These are phyloP conservation scores for Spizellomyces punctatus DNA, from an alignment of 192 early-diverging fungal genomes.

Conservation along the genomic window DNA sequence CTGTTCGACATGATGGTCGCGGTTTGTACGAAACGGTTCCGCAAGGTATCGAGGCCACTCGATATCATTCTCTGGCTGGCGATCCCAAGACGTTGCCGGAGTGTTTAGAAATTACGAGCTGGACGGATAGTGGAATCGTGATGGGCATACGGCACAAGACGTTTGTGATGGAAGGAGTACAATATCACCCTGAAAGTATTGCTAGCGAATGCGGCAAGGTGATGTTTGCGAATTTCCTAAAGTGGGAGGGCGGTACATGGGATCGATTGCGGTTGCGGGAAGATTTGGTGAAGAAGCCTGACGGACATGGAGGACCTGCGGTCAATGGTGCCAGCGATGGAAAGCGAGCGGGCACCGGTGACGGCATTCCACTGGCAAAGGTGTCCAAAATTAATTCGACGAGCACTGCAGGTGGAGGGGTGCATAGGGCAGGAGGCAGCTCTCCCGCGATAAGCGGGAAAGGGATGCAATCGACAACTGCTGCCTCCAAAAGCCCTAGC, in stretches of 20 bases:
- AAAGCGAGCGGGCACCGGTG: conserved; percentile 6
- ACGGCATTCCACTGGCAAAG: conserved; percentile 45
- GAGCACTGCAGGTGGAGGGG: conserved; percentile 23
- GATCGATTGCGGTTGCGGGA: conserved; percentile 45
- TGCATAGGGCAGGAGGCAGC: background rate
- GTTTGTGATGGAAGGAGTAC: conserved; percentile 92
- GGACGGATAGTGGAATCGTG: conserved; percentile 80
- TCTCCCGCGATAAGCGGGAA: background rate
- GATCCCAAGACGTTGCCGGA: conserved; percentile 74
- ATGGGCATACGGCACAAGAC: conserved; percentile 95
- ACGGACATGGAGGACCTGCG: background rate
- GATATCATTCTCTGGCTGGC: conserved; percentile 97
- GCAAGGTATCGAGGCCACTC: conserved; percentile 85
- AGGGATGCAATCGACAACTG: conserved; percentile 8
- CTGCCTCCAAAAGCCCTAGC: conserved; percentile 13
- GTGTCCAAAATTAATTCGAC: conserved; percentile 60
- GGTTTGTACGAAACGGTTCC: conserved; percentile 84
- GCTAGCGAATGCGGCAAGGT: conserved; percentile 86
- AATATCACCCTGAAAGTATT: conserved; percentile 98
- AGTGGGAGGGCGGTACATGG: conserved; percentile 87
- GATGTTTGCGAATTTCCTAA: conserved; percentile 91
- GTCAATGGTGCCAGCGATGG: background rate
- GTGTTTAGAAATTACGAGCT: conserved; percentile 81
- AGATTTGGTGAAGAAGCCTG: conserved; percentile 17
- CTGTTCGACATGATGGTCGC: conserved; percentile 87